Conservation (phyloP, 2,329 filamentous ascomycete genomes). For the Sphaerostilbella broomeana region DNA sequence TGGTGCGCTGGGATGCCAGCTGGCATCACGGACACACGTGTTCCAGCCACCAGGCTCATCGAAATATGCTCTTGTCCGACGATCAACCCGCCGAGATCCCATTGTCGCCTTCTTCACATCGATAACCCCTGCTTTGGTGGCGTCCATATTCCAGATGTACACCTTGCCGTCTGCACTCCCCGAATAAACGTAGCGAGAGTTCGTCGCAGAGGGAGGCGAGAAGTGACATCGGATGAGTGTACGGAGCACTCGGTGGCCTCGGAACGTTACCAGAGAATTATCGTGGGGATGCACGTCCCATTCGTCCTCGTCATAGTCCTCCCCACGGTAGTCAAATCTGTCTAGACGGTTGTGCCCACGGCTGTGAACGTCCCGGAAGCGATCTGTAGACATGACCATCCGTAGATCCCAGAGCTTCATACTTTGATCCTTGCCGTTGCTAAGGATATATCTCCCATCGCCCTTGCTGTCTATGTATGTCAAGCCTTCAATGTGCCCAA, state of each 20-base stretch:
- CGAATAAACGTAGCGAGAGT: constrained; percentile 87
- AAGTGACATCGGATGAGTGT: constrained; percentile 96
- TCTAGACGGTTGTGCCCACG: constrained; percentile 46
- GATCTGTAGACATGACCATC: constrained; percentile 73
- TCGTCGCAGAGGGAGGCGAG: constrained; percentile 75
- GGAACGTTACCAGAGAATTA: constrained; percentile 88
- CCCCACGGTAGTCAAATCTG: constrained; percentile 69
- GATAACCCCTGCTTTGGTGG: constrained; percentile 69
- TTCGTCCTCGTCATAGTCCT: constrained; percentile 55
- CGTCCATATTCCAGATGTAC: constrained; percentile 90
- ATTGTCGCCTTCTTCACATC: constrained; percentile 68
- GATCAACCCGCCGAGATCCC: constrained; percentile 51
- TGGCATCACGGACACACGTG: constrained; percentile 79
- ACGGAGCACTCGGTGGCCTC: constrained; percentile 79
- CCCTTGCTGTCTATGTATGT: constrained; percentile 66
- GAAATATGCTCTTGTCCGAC: constrained; percentile 48
- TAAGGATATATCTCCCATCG: constrained; percentile 75
- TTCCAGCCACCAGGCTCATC: constrained; percentile 57
- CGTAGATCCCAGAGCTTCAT: constrained; percentile 97
- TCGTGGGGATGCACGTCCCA: constrained; percentile 65
- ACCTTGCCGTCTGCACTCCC: constrained; percentile 86
- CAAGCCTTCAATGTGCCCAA: constrained; percentile 59
- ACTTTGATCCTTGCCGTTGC: constrained; percentile 91
- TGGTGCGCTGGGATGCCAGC: constrained; percentile 82
- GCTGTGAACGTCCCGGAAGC: constrained; percentile 51